These are phyloP conservation scores for Sedum album DNA, from an alignment of 164 flowering plant species.

Conservation along the genomic window DNA sequence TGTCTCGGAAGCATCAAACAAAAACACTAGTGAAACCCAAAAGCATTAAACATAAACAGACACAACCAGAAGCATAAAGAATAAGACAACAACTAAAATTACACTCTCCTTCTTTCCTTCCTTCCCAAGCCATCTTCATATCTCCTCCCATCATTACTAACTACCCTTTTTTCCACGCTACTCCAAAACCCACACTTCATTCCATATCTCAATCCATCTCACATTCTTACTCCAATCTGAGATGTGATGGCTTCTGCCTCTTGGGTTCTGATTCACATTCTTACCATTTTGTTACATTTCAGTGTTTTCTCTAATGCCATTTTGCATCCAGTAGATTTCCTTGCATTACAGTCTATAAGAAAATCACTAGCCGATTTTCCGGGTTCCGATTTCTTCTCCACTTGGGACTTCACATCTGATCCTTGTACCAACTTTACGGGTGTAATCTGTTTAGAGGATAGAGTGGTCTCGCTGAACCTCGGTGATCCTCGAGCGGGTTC, in stretches of 20 bases:
- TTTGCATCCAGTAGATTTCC: constrained; percentile 57
- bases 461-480: constrained; percentile 59
- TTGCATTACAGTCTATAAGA: constrained; percentile 56
- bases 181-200: not conserved
- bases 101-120: not conserved
- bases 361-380: constrained; percentile 42
- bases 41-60: not conserved
- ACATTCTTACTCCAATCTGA: not conserved
- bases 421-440: constrained; percentile 59
- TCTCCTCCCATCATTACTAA: not conserved
- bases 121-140: not conserved
- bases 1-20: not conserved
- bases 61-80: not conserved
- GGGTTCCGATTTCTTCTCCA: constrained; percentile 48
- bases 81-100: too few species aligned
- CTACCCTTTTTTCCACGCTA: not conserved
- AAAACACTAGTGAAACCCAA: not conserved
- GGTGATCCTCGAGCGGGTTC: constrained; percentile 90
- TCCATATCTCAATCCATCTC: not conserved
- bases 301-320: constrained; percentile 16
- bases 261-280: not conserved
- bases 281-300: not conserved
- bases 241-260: too few species aligned
- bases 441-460: constrained; percentile 33
- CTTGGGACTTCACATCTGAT: constrained; percentile 75